Percentiles rank a stretch among this genome's conserved stretches.
Conservation (phyloP, 345 rosid species). For the Carallia pectinifolia region DNA sequence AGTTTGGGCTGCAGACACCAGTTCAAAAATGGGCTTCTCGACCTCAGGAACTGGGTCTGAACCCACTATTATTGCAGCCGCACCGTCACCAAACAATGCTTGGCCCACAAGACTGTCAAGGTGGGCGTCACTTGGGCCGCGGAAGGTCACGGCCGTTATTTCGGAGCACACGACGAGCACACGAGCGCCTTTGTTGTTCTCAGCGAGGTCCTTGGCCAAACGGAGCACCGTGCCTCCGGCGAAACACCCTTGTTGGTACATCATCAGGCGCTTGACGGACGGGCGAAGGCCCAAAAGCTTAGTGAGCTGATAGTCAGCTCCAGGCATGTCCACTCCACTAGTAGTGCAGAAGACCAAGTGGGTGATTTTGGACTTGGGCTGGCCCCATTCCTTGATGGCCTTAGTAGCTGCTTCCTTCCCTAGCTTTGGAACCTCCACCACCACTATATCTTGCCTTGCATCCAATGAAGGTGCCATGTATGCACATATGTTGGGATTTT, state of each 20-base stretch:
- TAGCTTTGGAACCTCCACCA: slow-evolving; percentile 73
- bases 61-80: slow-evolving; percentile 65
- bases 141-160: slow-evolving; percentile 78
- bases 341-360: slow-evolving; percentile 87
- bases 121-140: slow-evolving; percentile 71
- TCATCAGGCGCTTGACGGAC: slow-evolving; percentile 71
- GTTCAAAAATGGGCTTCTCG: slow-evolving; percentile 60
- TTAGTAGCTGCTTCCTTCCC: slow-evolving; percentile 78
- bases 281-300: slow-evolving; percentile 80
- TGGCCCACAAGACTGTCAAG: slow-evolving; percentile 74
- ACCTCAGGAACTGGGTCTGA: slow-evolving; percentile 45
- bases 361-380: slow-evolving; percentile 81
- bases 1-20: slow-evolving; percentile 67
- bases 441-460: slow-evolving; percentile 74
- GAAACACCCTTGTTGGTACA: slow-evolving; percentile 67
- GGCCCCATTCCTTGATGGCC: slow-evolving; percentile 87
- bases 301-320: slow-evolving; percentile 88
- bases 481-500: slow-evolving; percentile 54
- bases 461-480: slow-evolving; percentile 76
- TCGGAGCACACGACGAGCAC: slow-evolving; percentile 78
- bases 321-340: slow-evolving; percentile 90
- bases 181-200: slow-evolving; percentile 75
- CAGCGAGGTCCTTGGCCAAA: slow-evolving; percentile 75
- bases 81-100: slow-evolving; percentile 70
- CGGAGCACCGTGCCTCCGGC: slow-evolving; percentile 89